phyloP scores from a whole-genome alignment of 352 stramenopile genomes.

The Phytophthora cactorum region DNA sequence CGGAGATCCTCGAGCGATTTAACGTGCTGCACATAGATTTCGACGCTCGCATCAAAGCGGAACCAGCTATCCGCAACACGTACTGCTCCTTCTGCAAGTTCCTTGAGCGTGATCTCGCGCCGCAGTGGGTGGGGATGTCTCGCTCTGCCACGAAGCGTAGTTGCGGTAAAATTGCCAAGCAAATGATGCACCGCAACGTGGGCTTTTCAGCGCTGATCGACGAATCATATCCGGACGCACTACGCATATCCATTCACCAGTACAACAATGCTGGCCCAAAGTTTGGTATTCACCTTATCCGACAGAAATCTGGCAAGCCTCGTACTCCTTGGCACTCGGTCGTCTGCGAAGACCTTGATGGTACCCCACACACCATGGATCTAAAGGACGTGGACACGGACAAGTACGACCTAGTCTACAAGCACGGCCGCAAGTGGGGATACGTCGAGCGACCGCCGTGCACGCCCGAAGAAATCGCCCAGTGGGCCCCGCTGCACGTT shows the following conservation, averaged over 20 bases:
- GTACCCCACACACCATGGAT: not conserved
- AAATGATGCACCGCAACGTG: constrained; percentile 34
- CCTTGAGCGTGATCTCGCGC: constrained; percentile 24
- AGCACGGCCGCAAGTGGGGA: constrained; percentile 30
- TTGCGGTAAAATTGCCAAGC: constrained; percentile 23
- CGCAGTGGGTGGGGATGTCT: constrained; percentile 15
- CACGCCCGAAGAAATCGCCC: no score
- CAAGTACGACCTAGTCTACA: constrained; percentile 33
- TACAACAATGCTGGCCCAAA: constrained; percentile 29
- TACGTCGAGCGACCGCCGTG: no score
- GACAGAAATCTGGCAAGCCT: constrained; percentile 10
- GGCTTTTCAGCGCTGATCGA: constrained; percentile 24
- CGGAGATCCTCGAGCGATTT: constrained; percentile 26
- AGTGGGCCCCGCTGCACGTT: no score
- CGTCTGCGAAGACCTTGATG: not conserved
- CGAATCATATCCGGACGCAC: constrained; percentile 14
- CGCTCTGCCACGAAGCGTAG: constrained; percentile 16
- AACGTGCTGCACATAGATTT: constrained; percentile 26
- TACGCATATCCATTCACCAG: constrained; percentile 27
- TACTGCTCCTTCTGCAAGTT: constrained; percentile 31
- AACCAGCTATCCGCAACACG: constrained; percentile 21
- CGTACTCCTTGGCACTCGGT: constrained; percentile 19
- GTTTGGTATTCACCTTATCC: constrained; percentile 25
- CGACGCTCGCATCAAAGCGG: constrained; percentile 18
- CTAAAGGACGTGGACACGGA: constrained; percentile 26